Conservation (phyloP, 2,329 filamentous ascomycete species). For the Cladosporium sp. region DNA sequence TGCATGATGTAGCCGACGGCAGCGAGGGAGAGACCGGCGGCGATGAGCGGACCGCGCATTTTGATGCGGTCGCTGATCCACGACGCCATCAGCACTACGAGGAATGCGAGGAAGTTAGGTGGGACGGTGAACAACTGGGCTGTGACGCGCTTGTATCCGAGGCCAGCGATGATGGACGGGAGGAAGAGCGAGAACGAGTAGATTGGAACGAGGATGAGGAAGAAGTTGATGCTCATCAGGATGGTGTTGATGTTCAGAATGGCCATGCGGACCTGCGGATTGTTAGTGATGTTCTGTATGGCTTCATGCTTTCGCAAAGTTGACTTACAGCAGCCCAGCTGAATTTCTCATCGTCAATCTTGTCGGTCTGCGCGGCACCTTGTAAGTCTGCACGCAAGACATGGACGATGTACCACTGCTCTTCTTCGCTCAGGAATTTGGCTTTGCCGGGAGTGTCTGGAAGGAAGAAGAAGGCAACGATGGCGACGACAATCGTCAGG, state of each 20-base stretch:
- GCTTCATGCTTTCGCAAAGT: neutral
- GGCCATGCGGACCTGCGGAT: conserved; percentile 34
- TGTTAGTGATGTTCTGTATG: neutral
- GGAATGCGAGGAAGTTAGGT: conserved; percentile 40
- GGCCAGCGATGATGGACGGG: conserved; percentile 47
- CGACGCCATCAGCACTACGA: conserved; percentile 31
- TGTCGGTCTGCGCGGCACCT: conserved; percentile 31
- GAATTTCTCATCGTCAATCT: conserved; percentile 39
- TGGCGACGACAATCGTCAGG: conserved; percentile 56
- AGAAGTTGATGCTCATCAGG: conserved; percentile 38
- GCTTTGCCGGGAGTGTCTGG: conserved; percentile 69
- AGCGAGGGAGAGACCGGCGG: conserved; percentile 31
- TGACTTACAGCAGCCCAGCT: conserved; percentile 36
- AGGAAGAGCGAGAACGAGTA: conserved; percentile 52
- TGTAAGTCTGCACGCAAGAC: conserved; percentile 38
- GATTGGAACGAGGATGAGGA: conserved; percentile 40
- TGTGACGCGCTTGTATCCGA: conserved; percentile 46
- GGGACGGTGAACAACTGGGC: conserved; percentile 45
- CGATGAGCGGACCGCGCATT: conserved; percentile 39
- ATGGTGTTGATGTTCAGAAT: conserved; percentile 41
- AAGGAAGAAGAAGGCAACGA: conserved; percentile 56
- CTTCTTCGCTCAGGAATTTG: conserved; percentile 55
- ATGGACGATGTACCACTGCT: conserved; percentile 35
- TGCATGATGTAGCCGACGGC: conserved; percentile 47
- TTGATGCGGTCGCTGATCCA: conserved; percentile 37